A percentile compares a stretch with the other conserved stretches of the same genome.
phyloP scores from a whole-genome alignment of 495 filamentous ascomycete species.

The Aspergillus asperescens region DNA sequence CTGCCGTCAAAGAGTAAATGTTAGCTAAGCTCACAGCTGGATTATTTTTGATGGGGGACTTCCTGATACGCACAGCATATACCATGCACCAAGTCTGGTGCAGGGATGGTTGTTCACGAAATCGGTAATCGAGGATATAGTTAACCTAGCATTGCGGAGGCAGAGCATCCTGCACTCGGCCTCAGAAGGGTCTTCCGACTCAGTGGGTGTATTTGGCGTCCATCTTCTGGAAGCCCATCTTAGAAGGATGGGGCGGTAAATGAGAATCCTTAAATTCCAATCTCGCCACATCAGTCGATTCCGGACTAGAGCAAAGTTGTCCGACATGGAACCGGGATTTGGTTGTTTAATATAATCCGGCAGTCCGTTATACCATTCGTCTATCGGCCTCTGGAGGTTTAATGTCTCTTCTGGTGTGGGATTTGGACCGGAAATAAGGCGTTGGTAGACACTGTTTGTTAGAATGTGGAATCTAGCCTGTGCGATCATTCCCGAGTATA shows the following conservation, averaged over 20 bases:
- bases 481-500: constrained; percentile 46
- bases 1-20: constrained; percentile 13
- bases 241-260: constrained; percentile 49
- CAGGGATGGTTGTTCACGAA: constrained; percentile 39
- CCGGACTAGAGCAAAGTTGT: constrained; percentile 35
- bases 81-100: constrained; percentile 46
- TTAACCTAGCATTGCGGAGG: constrained; percentile 39
- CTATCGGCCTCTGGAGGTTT: constrained; percentile 42
- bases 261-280: constrained; percentile 49
- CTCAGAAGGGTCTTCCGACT: constrained; percentile 39
- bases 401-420: constrained; percentile 45
- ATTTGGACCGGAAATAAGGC: constrained; percentile 47
- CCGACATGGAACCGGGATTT: constrained; percentile 25
- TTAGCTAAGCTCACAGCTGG: background rate
- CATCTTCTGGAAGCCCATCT: constrained; percentile 43
- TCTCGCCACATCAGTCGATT: constrained; percentile 46
- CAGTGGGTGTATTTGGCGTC: constrained; percentile 31
- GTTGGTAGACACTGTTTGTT: constrained; percentile 47
- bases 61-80: constrained; percentile 40
- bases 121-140: constrained; percentile 42
- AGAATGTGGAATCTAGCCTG: constrained; percentile 47
- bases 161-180: constrained; percentile 40
- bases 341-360: constrained; percentile 43
- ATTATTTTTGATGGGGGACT: background rate
- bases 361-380: constrained; percentile 42